phyloP scores from a whole-genome alignment of 2,329 filamentous ascomycete genomes.

The Nothophoma quercina region DNA sequence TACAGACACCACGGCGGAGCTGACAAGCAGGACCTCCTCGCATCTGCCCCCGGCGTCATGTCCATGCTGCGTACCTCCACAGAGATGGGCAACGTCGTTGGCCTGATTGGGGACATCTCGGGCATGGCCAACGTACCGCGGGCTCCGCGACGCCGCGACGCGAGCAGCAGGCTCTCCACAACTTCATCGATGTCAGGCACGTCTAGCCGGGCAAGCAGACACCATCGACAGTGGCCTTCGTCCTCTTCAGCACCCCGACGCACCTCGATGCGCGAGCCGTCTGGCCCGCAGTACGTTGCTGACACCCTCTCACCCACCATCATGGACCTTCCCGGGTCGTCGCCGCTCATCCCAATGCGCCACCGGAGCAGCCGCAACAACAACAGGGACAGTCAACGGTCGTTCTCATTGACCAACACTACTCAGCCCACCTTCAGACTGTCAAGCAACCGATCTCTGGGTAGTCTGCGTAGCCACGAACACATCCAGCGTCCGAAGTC shows the following conservation, averaged over 20 bases:
- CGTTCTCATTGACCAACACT: slow-evolving; percentile 50
- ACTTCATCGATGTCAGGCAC: slow-evolving; percentile 52
- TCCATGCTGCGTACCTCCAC: slow-evolving; percentile 61
- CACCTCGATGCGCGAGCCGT: slow-evolving; percentile 53
- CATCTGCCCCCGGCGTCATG: slow-evolving; percentile 52
- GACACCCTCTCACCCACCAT: slow-evolving; percentile 48
- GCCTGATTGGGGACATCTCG: slow-evolving; percentile 47
- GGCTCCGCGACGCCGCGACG: slow-evolving; percentile 40
- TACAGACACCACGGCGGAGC: slow-evolving; percentile 36
- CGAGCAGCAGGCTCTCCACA: slow-evolving; percentile 49
- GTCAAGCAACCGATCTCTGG: slow-evolving; percentile 54
- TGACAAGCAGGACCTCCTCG: slow-evolving; percentile 41
- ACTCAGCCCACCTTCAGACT: slow-evolving; percentile 45
- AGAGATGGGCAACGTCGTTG: slow-evolving; percentile 56
- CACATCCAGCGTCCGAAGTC: slow-evolving; percentile 45
- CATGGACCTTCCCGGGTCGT: slow-evolving; percentile 42
- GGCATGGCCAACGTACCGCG: slow-evolving; percentile 50
- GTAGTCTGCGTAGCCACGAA: slow-evolving; percentile 54
- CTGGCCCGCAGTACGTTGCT: slow-evolving; percentile 51
- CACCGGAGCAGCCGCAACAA: slow-evolving; percentile 22
- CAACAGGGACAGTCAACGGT: slow-evolving; percentile 50
- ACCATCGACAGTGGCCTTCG: slow-evolving; percentile 48
- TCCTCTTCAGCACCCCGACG: slow-evolving; percentile 50
- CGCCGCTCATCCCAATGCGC: slow-evolving; percentile 32
- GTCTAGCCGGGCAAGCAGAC: slow-evolving; percentile 49